phyloP scores from a whole-genome alignment of 352 stramenopile species.

The Pythium insidiosum region DNA sequence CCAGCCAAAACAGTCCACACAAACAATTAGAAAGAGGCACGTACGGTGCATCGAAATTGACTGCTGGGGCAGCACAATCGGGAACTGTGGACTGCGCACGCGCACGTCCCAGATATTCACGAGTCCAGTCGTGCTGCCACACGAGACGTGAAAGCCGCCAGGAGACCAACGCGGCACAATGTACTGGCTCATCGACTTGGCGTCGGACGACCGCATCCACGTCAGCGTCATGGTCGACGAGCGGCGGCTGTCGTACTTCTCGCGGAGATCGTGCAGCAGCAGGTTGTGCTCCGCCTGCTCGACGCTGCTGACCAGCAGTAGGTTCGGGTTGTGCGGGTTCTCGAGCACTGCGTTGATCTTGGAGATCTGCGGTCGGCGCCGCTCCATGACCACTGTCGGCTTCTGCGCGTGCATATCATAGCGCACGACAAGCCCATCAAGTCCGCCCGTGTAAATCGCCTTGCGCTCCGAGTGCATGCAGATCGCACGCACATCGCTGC shows the following conservation, averaged over 20 bases:
- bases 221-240: conserved; percentile 50
- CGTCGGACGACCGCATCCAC: conserved; percentile 38
- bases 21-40: conserved; percentile 16
- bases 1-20: background rate
- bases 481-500: conserved; percentile 65
- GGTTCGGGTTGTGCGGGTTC: conserved; percentile 75
- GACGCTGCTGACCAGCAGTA: conserved; percentile 70
- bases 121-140: conserved; percentile 20
- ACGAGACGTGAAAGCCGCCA: conserved; percentile 33
- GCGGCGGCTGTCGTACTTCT: conserved; percentile 27
- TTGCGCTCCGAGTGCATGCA: conserved; percentile 72
- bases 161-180: conserved; percentile 77
- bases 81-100: conserved; percentile 48
- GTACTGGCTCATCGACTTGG: conserved; percentile 73
- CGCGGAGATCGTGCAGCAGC: conserved; percentile 64
- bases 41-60: conserved; percentile 67
- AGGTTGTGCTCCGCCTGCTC: conserved; percentile 58
- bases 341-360: conserved; percentile 83
- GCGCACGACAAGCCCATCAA: conserved; percentile 61
- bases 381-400: conserved; percentile 45
- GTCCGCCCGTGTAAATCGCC: conserved; percentile 53
- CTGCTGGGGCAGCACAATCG: conserved; percentile 58
- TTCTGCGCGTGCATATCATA: conserved; percentile 55
- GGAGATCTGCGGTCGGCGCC: conserved; percentile 63
- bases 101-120: conserved; percentile 71